Evolutionary conservation across 2,329 filamentous ascomycete species (phyloP).

Genomic region (Aspergillus fumigatus): DNA sequence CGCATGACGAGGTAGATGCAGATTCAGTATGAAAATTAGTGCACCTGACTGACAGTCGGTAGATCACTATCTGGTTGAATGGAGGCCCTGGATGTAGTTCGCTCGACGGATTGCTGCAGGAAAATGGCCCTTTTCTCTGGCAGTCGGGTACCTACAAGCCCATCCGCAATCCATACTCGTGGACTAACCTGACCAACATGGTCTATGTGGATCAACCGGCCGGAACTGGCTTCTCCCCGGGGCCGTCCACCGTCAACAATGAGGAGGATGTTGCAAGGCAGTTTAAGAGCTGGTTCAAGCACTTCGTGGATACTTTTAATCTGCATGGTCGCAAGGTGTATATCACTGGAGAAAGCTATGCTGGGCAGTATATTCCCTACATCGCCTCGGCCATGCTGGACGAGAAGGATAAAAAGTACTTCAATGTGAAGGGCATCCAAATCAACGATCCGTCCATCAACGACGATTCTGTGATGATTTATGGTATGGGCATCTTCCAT

Average conservation of each 20-base stretch:
- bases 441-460: conserved; percentile 68
- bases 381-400: conserved; percentile 70
- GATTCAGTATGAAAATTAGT: not conserved
- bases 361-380: conserved; percentile 65
- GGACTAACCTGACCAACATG: conserved; percentile 69
- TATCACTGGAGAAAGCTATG: conserved; percentile 69
- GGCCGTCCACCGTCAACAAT: conserved; percentile 58
- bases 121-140: conserved; percentile 71
- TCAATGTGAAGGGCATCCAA: conserved; percentile 63
- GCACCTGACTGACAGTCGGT: not conserved
- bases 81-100: conserved; percentile 54
- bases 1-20: conserved; percentile 34
- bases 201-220: conserved; percentile 53
- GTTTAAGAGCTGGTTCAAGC: conserved; percentile 73
- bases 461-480: conserved; percentile 47
- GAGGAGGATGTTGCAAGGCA: conserved; percentile 66
- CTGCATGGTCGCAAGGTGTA: conserved; percentile 66
- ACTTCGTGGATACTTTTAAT: conserved; percentile 67
- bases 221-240: conserved; percentile 65
- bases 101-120: conserved; percentile 64
- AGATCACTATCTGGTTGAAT: conserved; percentile 42
- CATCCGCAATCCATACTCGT: conserved; percentile 63
- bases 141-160: conserved; percentile 64
- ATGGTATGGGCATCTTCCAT: conserved; percentile 31
- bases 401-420: conserved; percentile 61